Percentiles rank a stretch among this genome's conserved stretches.
Evolutionary conservation across 331 rosid species (phyloP).

Genomic region (Quercus lobata): DNA sequence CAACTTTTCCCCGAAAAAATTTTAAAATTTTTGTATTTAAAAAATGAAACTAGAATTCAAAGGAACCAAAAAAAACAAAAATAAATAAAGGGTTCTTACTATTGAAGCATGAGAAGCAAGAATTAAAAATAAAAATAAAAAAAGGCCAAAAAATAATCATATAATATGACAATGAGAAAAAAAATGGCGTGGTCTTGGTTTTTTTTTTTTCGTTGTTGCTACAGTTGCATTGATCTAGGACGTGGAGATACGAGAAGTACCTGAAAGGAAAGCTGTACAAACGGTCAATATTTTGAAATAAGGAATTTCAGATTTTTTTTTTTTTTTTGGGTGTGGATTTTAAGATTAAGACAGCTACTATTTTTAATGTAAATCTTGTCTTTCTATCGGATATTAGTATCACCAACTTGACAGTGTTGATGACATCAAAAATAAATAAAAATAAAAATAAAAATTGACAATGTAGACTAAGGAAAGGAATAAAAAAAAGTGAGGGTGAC

Average conservation of each 20-base stretch:
- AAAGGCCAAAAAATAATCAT: neutral
- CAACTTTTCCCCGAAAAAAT: slow-evolving; percentile 28
- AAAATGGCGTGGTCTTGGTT: slow-evolving; percentile 15
- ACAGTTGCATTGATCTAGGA: slow-evolving; percentile 54
- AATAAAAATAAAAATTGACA: too few species aligned
- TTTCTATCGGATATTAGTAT: too few species aligned
- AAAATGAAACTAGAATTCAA: slow-evolving; percentile 29
- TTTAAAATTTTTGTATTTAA: slow-evolving; percentile 14
- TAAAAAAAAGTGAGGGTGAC: too few species aligned
- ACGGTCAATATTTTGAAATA: slow-evolving; percentile 13
- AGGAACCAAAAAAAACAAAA: slow-evolving; percentile 26
- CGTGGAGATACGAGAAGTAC: slow-evolving; percentile 51
- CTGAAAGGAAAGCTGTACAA: slow-evolving; percentile 29
- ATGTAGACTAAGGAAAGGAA: too few species aligned
- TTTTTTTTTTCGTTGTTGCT: neutral
- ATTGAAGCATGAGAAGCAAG: slow-evolving; percentile 19
- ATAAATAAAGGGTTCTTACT: slow-evolving; percentile 1
- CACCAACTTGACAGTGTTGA: too few species aligned
- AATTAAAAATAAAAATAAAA: neutral
- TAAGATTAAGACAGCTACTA: neutral
- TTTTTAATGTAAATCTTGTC: neutral
- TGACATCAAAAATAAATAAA: too few species aligned
- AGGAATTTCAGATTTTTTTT: neutral
- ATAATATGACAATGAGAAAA: slow-evolving; percentile 24
- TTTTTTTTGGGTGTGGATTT: neutral